Evolutionary conservation across 192 early-diverging fungal species (phyloP).

Genomic region (Thamnidium elegans): DNA sequence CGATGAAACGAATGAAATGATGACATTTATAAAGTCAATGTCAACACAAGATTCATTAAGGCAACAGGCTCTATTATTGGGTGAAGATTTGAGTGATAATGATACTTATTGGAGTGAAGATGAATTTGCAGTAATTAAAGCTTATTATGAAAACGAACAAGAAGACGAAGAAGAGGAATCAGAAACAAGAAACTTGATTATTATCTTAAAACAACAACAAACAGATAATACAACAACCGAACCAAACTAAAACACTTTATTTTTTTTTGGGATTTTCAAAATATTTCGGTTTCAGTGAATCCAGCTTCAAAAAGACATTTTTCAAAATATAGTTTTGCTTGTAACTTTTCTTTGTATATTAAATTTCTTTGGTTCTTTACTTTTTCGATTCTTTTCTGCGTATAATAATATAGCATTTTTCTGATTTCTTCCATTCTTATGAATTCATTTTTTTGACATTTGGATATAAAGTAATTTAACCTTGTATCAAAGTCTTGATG

Average conservation of each 20-base stretch:
- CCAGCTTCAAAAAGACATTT: no score
- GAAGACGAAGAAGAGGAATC: constrained; percentile 17
- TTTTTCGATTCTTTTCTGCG: no score
- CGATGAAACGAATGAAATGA: constrained; percentile 14
- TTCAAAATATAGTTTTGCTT: no score
- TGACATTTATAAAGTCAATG: constrained; percentile 17
- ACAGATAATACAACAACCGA: not conserved
- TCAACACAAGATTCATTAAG: constrained; percentile 1
- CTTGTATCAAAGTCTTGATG: not conserved
- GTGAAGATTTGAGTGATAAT: constrained; percentile 8
- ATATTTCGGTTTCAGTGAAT: no score
- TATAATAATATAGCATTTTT: no score
- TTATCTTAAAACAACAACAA: not conserved
- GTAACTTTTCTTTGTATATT: no score
- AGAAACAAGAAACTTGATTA: not conserved
- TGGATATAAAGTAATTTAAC: no score
- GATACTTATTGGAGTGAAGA: constrained; percentile 18
- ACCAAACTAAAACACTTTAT: no score
- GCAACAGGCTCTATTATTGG: not conserved
- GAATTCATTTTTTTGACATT: no score
- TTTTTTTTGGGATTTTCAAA: no score
- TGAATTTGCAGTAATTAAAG: constrained; percentile 17
- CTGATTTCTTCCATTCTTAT: no score
- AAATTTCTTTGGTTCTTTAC: no score
- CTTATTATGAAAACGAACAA: constrained; percentile 23